Evolutionary conservation across 768 basidiomycete species (phyloP).

Genomic region (Rhizopogon vinicolor): DNA sequence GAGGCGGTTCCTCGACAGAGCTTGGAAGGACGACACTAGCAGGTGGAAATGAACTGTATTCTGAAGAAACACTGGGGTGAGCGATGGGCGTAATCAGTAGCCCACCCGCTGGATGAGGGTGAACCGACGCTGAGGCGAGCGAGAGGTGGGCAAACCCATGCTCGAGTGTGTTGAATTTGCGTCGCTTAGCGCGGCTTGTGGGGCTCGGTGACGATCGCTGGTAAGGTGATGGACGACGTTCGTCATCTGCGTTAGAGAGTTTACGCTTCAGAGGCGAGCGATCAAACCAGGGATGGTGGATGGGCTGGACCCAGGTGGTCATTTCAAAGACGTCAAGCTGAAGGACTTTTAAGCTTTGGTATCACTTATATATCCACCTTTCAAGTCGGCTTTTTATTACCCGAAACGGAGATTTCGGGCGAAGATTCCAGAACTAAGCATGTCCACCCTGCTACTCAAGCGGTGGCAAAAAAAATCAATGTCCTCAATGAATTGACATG

Average conservation of each 20-base stretch:
- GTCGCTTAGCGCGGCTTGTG: slow-evolving; percentile 46
- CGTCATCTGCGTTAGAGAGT: slow-evolving; percentile 14
- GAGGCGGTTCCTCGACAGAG: slow-evolving; percentile 37
- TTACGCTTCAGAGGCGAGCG: slow-evolving; percentile 39
- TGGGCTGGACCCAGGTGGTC: slow-evolving; percentile 32
- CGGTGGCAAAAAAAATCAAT: no score
- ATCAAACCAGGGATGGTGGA: slow-evolving; percentile 42
- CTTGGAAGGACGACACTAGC: slow-evolving; percentile 24
- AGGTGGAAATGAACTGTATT: slow-evolving; percentile 8
- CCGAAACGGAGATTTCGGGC: no score
- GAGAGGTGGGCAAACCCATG: slow-evolving; percentile 52
- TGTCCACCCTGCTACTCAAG: no score
- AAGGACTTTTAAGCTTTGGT: no score
- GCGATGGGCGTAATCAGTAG: neutral
- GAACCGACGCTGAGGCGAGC: slow-evolving; percentile 11
- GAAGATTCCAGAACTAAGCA: no score
- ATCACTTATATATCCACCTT: no score
- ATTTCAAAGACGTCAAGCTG: slow-evolving; percentile 9
- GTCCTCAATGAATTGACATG: no score
- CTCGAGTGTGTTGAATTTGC: slow-evolving; percentile 47
- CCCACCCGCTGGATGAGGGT: neutral
- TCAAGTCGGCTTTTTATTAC: no score
- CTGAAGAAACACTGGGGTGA: slow-evolving; percentile 1
- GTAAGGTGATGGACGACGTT: slow-evolving; percentile 9
- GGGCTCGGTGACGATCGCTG: slow-evolving; percentile 32